Base-by-base conservation (phyloP, 345 rosid species). In the Xanthoceras sorbifolium region DNA sequence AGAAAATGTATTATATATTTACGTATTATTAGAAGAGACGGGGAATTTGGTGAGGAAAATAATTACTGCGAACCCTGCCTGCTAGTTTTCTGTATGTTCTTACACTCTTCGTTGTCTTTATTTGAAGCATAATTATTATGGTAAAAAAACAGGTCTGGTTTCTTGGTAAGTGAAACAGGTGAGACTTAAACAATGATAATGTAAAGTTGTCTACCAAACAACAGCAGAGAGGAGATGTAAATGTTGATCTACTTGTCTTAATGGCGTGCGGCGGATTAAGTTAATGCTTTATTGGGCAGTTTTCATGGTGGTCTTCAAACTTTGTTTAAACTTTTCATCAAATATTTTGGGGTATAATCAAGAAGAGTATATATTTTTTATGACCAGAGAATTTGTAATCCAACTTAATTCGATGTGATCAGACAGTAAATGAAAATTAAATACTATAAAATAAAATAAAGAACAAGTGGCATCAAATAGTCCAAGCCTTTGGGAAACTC, bases 201-300 rank as follows among this genome's bases (percentile, higher is more conserved):
- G 62, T 69, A 69, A 32, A 69, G 9, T 69, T 54, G 60, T 54
- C 23, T 69, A 69, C 73, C 73, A 31, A 50, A 69, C 26, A 50
- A 20, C 38, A 31, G 17, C 42, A 31, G 4, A 15, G 20, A 1
- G 25, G 20, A 1, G 7, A 20, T 34, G 11, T 52, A 28, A 50
- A 48, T 28, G 40, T 69, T 6, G 26, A 17, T 31, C 40, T 40
- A 64, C 11, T 0, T 46, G 60, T 69, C 73, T 50, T 48, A 28
- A 50, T 48, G 61, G n/a, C 72, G 38, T 17, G 38, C 15, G 38
- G 28, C 52, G 61, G 25, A 25, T 70, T 10, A 11, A 32, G 64
- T 31, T 54, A n/a, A 18, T 70, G 74, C 46, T 70, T 52, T 52
- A 18, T 54, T 15, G 5, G 46, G 22, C 74, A 46, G 5, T 8